phyloP scores from a whole-genome alignment of 164 flowering plant species.

The Dillenia suffruticosa region DNA sequence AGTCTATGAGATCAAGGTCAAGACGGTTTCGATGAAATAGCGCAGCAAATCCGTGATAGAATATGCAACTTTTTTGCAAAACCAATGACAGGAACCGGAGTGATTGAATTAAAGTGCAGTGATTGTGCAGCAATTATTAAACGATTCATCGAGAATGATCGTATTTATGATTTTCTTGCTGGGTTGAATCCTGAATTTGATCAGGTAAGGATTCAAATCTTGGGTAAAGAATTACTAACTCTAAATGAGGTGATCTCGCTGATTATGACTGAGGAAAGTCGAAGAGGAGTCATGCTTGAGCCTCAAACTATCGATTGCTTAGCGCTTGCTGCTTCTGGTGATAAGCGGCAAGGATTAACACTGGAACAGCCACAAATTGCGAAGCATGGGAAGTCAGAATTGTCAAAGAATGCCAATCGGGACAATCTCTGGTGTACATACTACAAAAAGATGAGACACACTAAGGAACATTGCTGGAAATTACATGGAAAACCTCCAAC shows the following conservation, averaged over 20 bases:
- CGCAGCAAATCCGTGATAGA: background rate
- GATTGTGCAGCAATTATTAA: too few species aligned
- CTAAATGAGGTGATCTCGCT: constrained; percentile 10
- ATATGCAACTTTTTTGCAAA: background rate
- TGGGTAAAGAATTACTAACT: constrained; percentile 7
- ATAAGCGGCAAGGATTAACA: background rate
- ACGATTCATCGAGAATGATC: constrained; percentile 5
- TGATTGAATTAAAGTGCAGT: too few species aligned
- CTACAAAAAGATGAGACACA: too few species aligned
- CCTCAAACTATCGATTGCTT: constrained; percentile 3
- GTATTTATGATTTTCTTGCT: background rate
- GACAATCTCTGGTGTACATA: too few species aligned
- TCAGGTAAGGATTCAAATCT: constrained; percentile 9
- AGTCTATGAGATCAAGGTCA: constrained; percentile 2
- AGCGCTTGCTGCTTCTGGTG: constrained; percentile 4
- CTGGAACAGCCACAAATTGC: too few species aligned
- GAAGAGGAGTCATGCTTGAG: constrained; percentile 13
- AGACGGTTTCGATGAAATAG: background rate
- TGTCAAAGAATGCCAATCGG: too few species aligned
- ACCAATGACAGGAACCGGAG: background rate
- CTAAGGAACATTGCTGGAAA: too few species aligned
- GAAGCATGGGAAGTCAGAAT: too few species aligned
- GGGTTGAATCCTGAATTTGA: constrained; percentile 14
- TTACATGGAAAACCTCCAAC: too few species aligned
- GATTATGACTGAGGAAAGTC: constrained; percentile 6